Evolutionary conservation across 1,284 basidiomycete species (phyloP), one percentile per base, ranked within the genome.

Genomic region (Ceratobasidium sp.): DNA sequence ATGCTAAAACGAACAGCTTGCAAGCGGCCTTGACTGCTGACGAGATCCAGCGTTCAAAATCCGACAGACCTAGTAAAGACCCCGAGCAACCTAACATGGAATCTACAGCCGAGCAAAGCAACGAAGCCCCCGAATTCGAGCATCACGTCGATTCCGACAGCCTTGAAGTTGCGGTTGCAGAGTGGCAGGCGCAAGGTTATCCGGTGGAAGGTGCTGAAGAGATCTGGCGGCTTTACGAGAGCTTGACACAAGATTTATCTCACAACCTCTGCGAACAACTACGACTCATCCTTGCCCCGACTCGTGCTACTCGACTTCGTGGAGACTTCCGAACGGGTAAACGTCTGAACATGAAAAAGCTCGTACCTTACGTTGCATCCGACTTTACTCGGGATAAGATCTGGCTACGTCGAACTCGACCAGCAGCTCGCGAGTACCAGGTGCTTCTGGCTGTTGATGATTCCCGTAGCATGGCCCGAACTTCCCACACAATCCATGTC

Each of bases 311-410:
- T 11, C 91, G 98, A 33, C 88, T 99, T 54, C 94, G 94, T 84
- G 98, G 98, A 58, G 98, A 99, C 86, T 99, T 98, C 85, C 94
- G 97, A 60, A 98, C 95, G 0, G 98, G 98, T 69, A 99, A 99
- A 85, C 90, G 98, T 31, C 90, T 99, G 61, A 99, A 99, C 85
- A 99, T 99, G 97, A 96, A 97, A 84, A 98, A 98, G 87, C 97
- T 99, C 83, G 96, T 99, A 76, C 92, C 95, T 1, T 99, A 98
- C 87, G 97, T 99, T 80, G 98, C 98, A 10, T 96, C 94, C 83
- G 98, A 99, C 85, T 99, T 96, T 86, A 98, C 97, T 76, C 99
- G 99, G 84, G 98, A 99, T 88, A 98, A 98, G 86, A 99, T 99
- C 81, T 99, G 98, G 98, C 87, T 99, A 42, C 91, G 98, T 35